phyloP scores from a whole-genome alignment of 2,329 filamentous ascomycete species.

The Phyllosticta paracitricarpa region DNA sequence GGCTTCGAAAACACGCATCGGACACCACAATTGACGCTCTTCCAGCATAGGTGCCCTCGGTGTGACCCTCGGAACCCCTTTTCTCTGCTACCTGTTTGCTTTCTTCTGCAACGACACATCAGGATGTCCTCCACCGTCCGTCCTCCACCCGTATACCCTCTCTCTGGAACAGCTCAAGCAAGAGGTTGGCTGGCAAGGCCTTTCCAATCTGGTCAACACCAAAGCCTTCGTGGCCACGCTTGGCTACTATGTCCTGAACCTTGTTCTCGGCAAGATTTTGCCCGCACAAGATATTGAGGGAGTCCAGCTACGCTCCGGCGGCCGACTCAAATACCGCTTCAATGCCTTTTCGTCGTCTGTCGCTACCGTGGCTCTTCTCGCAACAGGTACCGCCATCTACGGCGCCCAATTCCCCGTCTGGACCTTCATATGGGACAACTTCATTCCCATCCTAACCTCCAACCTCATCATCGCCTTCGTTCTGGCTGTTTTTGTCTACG shows the following conservation, averaged over 20 bases:
- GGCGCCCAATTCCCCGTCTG: slow-evolving; percentile 79
- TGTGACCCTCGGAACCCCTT: slow-evolving; percentile 71
- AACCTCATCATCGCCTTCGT: slow-evolving; percentile 68
- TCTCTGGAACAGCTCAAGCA: slow-evolving; percentile 62
- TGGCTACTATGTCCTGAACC: slow-evolving; percentile 67
- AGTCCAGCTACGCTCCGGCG: slow-evolving; percentile 58
- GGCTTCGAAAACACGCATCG: neutral
- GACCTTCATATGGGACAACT: slow-evolving; percentile 90
- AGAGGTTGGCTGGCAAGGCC: slow-evolving; percentile 77
- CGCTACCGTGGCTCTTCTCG: slow-evolving; percentile 59
- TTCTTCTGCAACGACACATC: slow-evolving; percentile 90
- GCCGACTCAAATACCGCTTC: slow-evolving; percentile 71
- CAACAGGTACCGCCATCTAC: slow-evolving; percentile 63
- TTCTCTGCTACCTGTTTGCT: slow-evolving; percentile 67
- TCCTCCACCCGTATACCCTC: slow-evolving; percentile 62
- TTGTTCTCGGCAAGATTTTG: slow-evolving; percentile 65
- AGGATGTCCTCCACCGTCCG: slow-evolving; percentile 78
- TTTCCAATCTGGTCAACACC: slow-evolving; percentile 60
- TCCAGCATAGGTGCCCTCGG: slow-evolving; percentile 61
- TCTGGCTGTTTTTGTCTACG: slow-evolving; percentile 70
- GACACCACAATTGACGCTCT: neutral
- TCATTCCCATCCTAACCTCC: slow-evolving; percentile 71
- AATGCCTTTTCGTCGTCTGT: slow-evolving; percentile 66
- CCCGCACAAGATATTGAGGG: slow-evolving; percentile 66
- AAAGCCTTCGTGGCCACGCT: slow-evolving; percentile 59